Evolutionary conservation across 441 rosid genomes (phyloP).

Genomic region (Populus trichocarpa): DNA sequence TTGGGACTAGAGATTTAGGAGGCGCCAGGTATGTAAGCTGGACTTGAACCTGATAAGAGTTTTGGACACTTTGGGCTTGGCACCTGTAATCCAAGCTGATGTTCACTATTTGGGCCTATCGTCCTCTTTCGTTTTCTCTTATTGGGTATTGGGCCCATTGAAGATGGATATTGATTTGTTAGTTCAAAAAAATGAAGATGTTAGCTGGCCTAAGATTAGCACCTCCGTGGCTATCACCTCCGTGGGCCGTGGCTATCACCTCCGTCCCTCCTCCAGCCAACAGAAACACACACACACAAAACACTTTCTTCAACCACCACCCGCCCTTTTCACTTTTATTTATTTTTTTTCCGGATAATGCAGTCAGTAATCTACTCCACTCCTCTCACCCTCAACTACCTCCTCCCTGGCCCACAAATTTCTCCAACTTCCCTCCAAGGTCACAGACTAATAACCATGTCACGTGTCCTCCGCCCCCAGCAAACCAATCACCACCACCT

Average conservation of each 20-base stretch:
- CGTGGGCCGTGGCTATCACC: no score
- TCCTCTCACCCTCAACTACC: slow-evolving; percentile 34
- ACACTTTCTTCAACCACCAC: neutral
- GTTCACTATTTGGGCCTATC: neutral
- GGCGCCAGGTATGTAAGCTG: no score
- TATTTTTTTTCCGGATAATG: slow-evolving; percentile 19
- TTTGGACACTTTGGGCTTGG: no score
- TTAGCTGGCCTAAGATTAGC: neutral
- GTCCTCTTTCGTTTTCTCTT: neutral
- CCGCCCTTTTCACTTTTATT: neutral
- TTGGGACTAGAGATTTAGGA: no score
- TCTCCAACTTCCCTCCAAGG: slow-evolving; percentile 26
- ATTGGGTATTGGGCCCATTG: neutral
- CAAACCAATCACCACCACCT: slow-evolving; percentile 23
- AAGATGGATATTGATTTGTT: no score
- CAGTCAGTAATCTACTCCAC: slow-evolving; percentile 27
- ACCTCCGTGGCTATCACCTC: neutral
- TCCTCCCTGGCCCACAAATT: slow-evolving; percentile 26
- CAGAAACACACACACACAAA: neutral
- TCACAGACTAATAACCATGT: slow-evolving; percentile 37
- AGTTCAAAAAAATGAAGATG: neutral
- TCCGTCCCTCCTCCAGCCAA: no score
- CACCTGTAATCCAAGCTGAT: neutral
- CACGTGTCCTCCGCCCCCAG: slow-evolving; percentile 55
- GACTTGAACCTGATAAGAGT: no score